Base-by-base conservation (phyloP, 208 protist species). In the Tritrichomonas foetus region DNA sequence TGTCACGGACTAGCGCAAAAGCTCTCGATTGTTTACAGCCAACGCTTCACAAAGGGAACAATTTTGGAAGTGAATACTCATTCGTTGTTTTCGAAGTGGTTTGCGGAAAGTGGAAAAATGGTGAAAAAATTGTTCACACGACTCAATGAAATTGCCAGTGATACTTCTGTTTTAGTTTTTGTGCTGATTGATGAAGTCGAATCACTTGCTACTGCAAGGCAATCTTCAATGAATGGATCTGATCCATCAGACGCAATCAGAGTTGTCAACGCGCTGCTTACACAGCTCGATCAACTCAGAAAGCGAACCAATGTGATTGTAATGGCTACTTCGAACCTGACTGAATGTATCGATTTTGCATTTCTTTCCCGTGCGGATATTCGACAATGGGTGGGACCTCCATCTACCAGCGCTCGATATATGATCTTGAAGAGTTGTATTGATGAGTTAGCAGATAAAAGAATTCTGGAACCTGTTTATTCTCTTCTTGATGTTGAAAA, bases 61-160 rank as follows among this genome's bases (percentile, higher is more conserved):
- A 14, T 80, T 11, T 41, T 94, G 14, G 89, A 92, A 69, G 84
- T 95, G 0, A 94, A 94, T 57, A 69, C 78, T 92, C 94, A 92
- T 94, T 80, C 64, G 27, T 66, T 95, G 57, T 98, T 99, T 95
- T 98, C 97, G 80, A 98, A 98, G 75, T 99, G 97, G 97, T 99
- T 99, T 95, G 98, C 97, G 94, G 98, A 99, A 95, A 98, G 96
- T 94, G 98, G 98, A 0, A 99, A 99, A 95, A 96, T 98, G 89
- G 98, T 99, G 39, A 96, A 97, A 95, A 95, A 96, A 61, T 93
- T 99, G 22, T 99, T 99, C 93, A 89, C 95, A 16, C 9, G 82
- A 44, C 64, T 95, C 3, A 39, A 95, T 53, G 3, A 27, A 3
- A n/a, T 69, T 3, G 50, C 61, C 8, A 9, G 1, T 55, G 93